A percentile compares a stretch with the other conserved stretches of the same genome.
These are phyloP conservation scores for Aspergillus heteromorphus DNA, from an alignment of 495 filamentous ascomycete species.

Conservation along the genomic window DNA sequence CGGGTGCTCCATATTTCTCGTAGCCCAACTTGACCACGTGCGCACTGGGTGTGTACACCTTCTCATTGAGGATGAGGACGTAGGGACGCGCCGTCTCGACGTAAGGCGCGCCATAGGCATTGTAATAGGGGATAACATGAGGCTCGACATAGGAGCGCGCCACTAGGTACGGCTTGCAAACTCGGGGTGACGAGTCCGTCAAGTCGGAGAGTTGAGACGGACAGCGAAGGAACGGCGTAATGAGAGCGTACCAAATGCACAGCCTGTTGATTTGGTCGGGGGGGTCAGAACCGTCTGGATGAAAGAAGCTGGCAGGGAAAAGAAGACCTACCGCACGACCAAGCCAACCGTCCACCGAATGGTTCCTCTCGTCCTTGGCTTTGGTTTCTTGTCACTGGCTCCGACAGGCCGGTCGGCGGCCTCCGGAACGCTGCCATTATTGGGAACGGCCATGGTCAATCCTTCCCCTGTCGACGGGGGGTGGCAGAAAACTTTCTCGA, in stretches of 20 bases:
- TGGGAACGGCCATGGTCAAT: constrained; percentile 19
- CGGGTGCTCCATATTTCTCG: constrained; percentile 71
- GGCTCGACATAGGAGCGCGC: constrained; percentile 64
- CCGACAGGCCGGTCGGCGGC: constrained; percentile 12
- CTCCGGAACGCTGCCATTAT: constrained; percentile 28
- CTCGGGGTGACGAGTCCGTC: constrained; percentile 62
- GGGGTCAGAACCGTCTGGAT: neutral
- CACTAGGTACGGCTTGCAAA: constrained; percentile 82
- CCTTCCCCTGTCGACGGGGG: neutral
- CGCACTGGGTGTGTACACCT: constrained; percentile 61
- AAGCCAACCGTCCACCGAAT: constrained; percentile 50
- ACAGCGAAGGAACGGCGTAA: constrained; percentile 77
- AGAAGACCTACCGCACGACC: constrained; percentile 52
- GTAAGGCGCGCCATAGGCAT: constrained; percentile 75
- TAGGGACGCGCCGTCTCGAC: constrained; percentile 74
- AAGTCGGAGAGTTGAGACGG: constrained; percentile 63
- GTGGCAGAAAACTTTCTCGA: constrained; percentile 4
- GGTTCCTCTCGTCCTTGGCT: constrained; percentile 29
- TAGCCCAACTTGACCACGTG: constrained; percentile 58
- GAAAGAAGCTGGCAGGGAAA: too few species aligned
- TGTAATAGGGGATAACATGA: constrained; percentile 80
- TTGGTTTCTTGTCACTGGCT: constrained; percentile 5
- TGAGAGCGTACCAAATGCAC: constrained; percentile 76
- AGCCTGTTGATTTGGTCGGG: constrained; percentile 47
- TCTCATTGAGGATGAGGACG: constrained; percentile 57